phyloP scores from a whole-genome alignment of 495 filamentous ascomycete species.

The Acidomyces sp. region DNA sequence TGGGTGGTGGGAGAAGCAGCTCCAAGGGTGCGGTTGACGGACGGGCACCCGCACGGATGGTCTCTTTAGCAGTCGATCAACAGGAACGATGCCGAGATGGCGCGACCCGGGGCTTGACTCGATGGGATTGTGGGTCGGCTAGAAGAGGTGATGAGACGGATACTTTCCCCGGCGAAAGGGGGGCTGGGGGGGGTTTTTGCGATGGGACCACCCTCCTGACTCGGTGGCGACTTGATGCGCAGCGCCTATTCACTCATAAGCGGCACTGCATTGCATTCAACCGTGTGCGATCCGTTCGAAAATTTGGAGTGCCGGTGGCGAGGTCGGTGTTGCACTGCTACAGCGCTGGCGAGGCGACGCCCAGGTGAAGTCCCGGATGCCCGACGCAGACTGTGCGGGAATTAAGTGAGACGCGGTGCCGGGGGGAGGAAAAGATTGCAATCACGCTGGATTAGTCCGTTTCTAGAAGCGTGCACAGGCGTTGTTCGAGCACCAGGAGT shows the following conservation, averaged over 20 bases:
- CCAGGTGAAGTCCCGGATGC: not conserved
- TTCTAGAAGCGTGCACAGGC: constrained; percentile 14
- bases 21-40: constrained; percentile 15
- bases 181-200: constrained; percentile 1
- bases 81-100: constrained; percentile 16
- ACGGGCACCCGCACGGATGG: constrained; percentile 10
- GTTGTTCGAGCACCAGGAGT: not conserved
- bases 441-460: constrained; percentile 7
- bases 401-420: constrained; percentile 6
- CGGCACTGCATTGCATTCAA: not conserved
- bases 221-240: not conserved
- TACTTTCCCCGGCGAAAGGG: constrained; percentile 3
- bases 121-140: constrained; percentile 1
- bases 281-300: not conserved
- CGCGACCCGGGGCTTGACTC: constrained; percentile 9
- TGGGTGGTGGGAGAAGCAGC: constrained; percentile 3
- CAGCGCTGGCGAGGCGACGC: not conserved
- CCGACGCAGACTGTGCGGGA: not conserved
- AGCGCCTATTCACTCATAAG: not conserved
- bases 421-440: constrained; percentile 2
- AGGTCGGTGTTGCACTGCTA: not conserved
- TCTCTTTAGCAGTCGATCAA: constrained; percentile 15
- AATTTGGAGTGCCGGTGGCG: not conserved
- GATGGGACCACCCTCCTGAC: constrained; percentile 5
- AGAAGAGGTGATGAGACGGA: constrained; percentile 16